Conservation (phyloP, 495 filamentous ascomycete species). For the Hypoxylon cercidicola region DNA sequence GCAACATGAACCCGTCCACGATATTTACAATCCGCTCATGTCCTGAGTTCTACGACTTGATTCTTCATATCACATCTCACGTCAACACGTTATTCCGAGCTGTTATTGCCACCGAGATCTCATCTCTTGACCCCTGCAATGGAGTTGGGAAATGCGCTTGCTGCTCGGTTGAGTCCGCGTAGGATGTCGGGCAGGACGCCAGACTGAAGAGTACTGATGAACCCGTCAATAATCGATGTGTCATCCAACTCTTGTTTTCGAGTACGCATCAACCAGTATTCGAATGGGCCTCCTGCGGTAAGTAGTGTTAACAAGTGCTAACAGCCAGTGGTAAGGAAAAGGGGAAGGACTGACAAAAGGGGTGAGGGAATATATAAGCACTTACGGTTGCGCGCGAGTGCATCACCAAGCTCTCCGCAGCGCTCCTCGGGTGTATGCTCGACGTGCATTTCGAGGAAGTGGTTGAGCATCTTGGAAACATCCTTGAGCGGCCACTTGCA, state of each 20-base stretch:
- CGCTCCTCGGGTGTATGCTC: conserved; percentile 52
- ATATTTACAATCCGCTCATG: too few relatives aligned
- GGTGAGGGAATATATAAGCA: not conserved
- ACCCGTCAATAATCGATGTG: conserved; percentile 45
- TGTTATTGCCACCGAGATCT: not conserved
- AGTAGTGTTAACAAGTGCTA: conserved; percentile 14
- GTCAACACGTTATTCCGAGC: conserved; percentile 1
- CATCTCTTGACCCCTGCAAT: not conserved
- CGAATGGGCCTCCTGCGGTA: conserved; percentile 53
- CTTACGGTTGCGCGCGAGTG: conserved; percentile 53
- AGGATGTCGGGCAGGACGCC: conserved; percentile 50
- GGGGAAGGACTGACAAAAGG: conserved; percentile 1
- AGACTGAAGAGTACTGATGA: conserved; percentile 41
- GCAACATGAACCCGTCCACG: too few relatives aligned
- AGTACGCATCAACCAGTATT: conserved; percentile 57
- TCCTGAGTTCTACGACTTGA: too few relatives aligned
- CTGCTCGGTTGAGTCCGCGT: conserved; percentile 50
- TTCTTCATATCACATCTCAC: not conserved
- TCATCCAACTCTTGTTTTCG: conserved; percentile 49
- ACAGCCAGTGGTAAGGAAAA: not conserved
- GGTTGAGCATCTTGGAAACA: conserved; percentile 58
- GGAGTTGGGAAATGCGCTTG: conserved; percentile 41
- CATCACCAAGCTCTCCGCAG: conserved; percentile 53
- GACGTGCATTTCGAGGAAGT: conserved; percentile 56
- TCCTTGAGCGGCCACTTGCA: conserved; percentile 56